Evolutionary conservation across 2,329 filamentous ascomycete genomes (phyloP), one percentile per base, ranked within the genome.

Genomic region (Penicillium sp.): DNA sequence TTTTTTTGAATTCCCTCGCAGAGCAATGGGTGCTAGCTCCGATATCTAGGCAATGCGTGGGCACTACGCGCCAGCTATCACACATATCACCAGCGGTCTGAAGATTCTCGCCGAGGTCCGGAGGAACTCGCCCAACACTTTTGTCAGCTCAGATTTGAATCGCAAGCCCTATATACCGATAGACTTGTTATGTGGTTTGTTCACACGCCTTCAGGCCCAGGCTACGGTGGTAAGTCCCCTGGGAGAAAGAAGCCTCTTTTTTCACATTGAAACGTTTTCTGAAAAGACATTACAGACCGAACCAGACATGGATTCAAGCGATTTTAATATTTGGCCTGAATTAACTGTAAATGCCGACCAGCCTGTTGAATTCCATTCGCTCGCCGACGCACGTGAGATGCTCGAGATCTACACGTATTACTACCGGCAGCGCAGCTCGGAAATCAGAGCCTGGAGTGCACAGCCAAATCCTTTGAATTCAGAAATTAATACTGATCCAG

Each of bases 21-120:
- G 43, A 28, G n/a, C 36, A 9, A 40, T 48, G 21, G 9, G 16
- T 24, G 7, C 33, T 28, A 45, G 14, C 23, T 43, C 8, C n/a
- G 51, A 13, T 16, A 11, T 14, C 3, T 28, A 66, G 65, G 65
- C 62, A 19, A 51, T 67, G 33, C 61, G 59, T 3, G 62, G 61
- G 16, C 58, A 64, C 28, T 66, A 61, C 43, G 59, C 51, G 3
- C 56, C 64, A 5, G 62, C 61, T 19, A 56, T 66, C 39, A 52
- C 46, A 24, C 60, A 64, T 33, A 52, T 65, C 28, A 55, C 59
- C 33, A 61, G 52, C 28, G 58, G 61, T 14, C 56, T 66, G 9
- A 62, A 55, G 10, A 65, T 66, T 11, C 46, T 66, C 5, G 47
- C 50, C 6, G 61, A 64, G 21, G 50, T 64, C 39, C 50, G 50